Evolutionary conservation across 768 basidiomycete genomes (phyloP).

Genomic region (Suillus cothurnatus): DNA sequence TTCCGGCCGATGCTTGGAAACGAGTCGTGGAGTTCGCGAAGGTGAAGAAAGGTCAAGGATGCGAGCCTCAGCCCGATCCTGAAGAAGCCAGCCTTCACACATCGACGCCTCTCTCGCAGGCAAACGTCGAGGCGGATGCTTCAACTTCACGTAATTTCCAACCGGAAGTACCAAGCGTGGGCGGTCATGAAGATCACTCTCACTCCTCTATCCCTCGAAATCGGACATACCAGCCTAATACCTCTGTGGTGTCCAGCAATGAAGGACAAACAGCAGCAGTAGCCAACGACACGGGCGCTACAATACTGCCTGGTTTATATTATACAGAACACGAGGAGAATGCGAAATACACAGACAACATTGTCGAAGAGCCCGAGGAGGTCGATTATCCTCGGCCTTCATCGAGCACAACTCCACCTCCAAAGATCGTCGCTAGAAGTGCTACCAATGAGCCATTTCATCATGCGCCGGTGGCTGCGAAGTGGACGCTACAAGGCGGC

Average conservation of each 20-base stretch:
- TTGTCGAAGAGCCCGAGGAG: background rate
- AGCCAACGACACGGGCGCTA: background rate
- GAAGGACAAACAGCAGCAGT: background rate
- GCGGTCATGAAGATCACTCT: background rate
- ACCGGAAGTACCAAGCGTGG: background rate
- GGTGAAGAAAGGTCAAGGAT: background rate
- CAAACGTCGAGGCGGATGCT: background rate
- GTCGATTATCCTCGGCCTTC: background rate
- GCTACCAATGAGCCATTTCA: background rate
- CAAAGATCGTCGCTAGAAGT: background rate
- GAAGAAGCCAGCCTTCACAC: background rate
- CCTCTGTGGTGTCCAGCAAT: background rate
- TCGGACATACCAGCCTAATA: background rate
- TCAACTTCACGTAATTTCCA: background rate
- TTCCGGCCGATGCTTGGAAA: background rate
- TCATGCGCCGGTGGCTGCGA: background rate
- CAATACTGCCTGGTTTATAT: background rate
- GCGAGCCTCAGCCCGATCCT: background rate
- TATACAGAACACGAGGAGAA: background rate
- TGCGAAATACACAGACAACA: background rate
- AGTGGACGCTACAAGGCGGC: background rate
- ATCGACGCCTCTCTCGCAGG: background rate
- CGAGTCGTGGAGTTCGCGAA: background rate
- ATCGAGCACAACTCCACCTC: background rate
- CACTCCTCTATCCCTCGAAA: background rate